These are phyloP conservation scores for Talaromyces sp. DNA, from an alignment of 2,329 filamentous ascomycete species.

Conservation along the genomic window DNA sequence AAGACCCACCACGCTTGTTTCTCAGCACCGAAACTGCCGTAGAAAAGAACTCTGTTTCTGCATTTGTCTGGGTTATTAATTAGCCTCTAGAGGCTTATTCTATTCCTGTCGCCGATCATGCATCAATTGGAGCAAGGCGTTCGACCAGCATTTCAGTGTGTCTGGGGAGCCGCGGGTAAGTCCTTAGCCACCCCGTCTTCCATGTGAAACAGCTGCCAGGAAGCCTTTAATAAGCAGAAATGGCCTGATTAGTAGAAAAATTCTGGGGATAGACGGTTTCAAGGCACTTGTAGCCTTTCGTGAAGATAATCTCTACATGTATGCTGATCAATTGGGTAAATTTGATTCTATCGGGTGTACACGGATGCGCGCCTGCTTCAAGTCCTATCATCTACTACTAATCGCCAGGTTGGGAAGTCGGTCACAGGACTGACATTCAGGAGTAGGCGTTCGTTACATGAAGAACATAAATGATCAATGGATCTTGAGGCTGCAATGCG, in stretches of 20 bases:
- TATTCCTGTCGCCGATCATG: background rate
- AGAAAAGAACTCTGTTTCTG: background rate
- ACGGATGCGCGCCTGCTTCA: background rate
- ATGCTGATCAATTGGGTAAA: no score
- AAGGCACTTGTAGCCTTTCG: background rate
- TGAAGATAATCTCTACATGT: background rate
- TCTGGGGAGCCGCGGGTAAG: background rate
- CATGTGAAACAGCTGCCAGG: background rate
- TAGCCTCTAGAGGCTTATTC: background rate
- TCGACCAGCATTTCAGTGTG: background rate
- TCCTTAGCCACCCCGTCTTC: background rate
- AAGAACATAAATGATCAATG: background rate
- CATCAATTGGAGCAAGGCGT: background rate
- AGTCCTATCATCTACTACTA: background rate
- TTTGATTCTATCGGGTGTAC: background rate
- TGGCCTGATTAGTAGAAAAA: background rate
- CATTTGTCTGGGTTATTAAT: background rate
- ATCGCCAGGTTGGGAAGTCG: background rate
- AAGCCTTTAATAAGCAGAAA: background rate
- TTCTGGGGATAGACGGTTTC: background rate
- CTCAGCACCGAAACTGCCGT: background rate
- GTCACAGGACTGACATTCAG: background rate
- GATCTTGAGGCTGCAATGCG: background rate
- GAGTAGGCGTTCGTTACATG: background rate
- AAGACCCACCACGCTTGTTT: background rate